Conservation (phyloP, 441 rosid species). For the Gossypium gossypioides region DNA sequence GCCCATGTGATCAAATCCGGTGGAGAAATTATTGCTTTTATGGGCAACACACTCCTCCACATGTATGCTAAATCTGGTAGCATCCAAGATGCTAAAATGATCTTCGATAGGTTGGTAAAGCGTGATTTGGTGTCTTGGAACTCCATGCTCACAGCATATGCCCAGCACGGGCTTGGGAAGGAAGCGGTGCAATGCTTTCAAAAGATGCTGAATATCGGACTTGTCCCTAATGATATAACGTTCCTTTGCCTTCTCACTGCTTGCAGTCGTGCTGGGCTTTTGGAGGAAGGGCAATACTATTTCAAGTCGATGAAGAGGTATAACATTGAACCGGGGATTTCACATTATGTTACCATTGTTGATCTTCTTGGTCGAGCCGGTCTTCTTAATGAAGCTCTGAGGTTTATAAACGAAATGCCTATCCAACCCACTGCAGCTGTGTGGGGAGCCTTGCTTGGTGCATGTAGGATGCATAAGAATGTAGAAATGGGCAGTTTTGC, state of each 20-base stretch:
- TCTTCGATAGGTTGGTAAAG: constrained; percentile 26
- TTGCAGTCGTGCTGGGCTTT: constrained; percentile 43
- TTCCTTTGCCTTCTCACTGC: constrained; percentile 46
- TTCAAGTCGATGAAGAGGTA: constrained; percentile 30
- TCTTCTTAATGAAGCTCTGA: constrained; percentile 27
- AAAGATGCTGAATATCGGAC: constrained; percentile 29
- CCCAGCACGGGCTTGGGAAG: constrained; percentile 41
- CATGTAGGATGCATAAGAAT: constrained; percentile 45
- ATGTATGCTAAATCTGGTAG: constrained; percentile 41
- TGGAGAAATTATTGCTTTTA: constrained; percentile 25
- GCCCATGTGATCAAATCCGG: constrained; percentile 31
- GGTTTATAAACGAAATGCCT: constrained; percentile 35
- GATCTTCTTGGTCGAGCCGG: constrained; percentile 53
- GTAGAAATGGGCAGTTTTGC: constrained; percentile 35
- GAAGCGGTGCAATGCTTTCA: constrained; percentile 25
- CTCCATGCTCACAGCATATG: constrained; percentile 32
- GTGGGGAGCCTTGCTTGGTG: constrained; percentile 51
- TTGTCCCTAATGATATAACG: constrained; percentile 34
- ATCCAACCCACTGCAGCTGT: constrained; percentile 33
- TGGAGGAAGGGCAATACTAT: constrained; percentile 29
- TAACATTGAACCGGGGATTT: constrained; percentile 28
- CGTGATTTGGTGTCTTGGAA: constrained; percentile 35
- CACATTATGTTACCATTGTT: constrained; percentile 37
- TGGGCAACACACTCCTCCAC: constrained; percentile 32
- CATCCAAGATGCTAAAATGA: constrained; percentile 28